Evolutionary conservation across 306 rosid genomes (phyloP).

Genomic region (Cicer yamashitae): DNA sequence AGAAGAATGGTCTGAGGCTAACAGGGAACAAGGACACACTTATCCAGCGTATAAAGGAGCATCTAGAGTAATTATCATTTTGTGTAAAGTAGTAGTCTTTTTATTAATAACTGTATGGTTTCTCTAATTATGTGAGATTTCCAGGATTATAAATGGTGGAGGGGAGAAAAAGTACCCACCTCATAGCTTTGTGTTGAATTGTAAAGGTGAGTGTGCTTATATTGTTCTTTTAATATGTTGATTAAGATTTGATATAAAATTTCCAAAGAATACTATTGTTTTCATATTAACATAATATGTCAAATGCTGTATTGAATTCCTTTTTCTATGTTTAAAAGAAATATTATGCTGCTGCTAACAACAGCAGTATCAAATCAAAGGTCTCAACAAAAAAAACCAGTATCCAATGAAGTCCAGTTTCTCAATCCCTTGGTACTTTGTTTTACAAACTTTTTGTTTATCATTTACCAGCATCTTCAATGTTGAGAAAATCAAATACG

Average conservation of each 20-base stretch:
- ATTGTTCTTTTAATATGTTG: background rate
- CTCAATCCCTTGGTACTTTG: background rate
- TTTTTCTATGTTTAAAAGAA: slow-evolving; percentile 8
- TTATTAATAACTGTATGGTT: slow-evolving; percentile 19
- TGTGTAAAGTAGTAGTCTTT: slow-evolving; percentile 5
- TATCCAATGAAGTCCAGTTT: background rate
- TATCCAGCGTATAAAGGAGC: slow-evolving; percentile 74
- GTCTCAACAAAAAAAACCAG: no score
- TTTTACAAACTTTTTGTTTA: background rate
- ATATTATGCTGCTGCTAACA: background rate
- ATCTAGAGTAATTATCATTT: slow-evolving; percentile 62
- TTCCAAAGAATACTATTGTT: slow-evolving; percentile 8
- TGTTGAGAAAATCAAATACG: no score
- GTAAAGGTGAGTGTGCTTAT: slow-evolving; percentile 64
- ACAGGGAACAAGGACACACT: slow-evolving; percentile 78
- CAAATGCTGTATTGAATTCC: slow-evolving; percentile 16
- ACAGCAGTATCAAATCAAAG: background rate
- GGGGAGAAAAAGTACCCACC: slow-evolving; percentile 76
- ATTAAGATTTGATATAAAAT: background rate
- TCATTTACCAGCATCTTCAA: no score
- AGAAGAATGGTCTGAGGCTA: slow-evolving; percentile 78
- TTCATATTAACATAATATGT: slow-evolving; percentile 15
- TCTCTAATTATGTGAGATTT: slow-evolving; percentile 42
- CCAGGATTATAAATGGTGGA: slow-evolving; percentile 78
- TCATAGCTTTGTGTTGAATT: slow-evolving; percentile 71